These are phyloP conservation scores for Pyrenochaeta sp. DNA, from an alignment of 2,329 filamentous ascomycete species.

Conservation along the genomic window DNA sequence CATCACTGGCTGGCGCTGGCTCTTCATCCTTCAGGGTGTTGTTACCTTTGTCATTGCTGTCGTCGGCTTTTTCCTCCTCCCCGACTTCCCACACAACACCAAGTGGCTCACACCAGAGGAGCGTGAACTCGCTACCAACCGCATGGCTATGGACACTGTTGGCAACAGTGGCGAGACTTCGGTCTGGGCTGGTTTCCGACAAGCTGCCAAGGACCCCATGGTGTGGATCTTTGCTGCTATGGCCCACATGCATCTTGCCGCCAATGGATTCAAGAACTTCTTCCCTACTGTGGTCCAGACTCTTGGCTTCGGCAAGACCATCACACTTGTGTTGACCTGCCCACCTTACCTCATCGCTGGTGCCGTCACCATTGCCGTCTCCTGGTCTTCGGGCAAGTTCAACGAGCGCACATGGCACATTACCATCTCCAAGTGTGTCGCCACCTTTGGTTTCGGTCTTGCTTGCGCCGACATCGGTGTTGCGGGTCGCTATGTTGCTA, in stretches of 20 bases:
- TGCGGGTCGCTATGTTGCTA: conserved; percentile 43
- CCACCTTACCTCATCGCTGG: conserved; percentile 37
- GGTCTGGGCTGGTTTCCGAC: conserved; percentile 59
- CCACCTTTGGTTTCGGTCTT: conserved; percentile 51
- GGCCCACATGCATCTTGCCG: conserved; percentile 40
- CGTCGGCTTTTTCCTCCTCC: conserved; percentile 53
- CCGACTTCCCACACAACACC: conserved; percentile 49
- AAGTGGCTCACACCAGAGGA: conserved; percentile 58
- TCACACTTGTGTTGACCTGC: conserved; percentile 61
- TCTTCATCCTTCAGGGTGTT: conserved; percentile 41
- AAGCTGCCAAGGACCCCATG: conserved; percentile 61
- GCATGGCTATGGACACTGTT: conserved; percentile 59
- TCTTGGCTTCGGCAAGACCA: conserved; percentile 58
- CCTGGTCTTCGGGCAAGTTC: conserved; percentile 48
- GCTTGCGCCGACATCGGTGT: conserved; percentile 47
- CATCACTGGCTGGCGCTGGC: conserved; percentile 36
- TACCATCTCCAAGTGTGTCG: conserved; percentile 49
- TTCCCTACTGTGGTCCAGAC: conserved; percentile 60
- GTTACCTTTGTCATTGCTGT: conserved; percentile 46
- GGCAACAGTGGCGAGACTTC: conserved; percentile 56
- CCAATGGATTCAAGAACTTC: conserved; percentile 57
- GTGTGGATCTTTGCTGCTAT: conserved; percentile 50
- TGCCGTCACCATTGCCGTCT: conserved; percentile 42
- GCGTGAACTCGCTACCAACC: conserved; percentile 46
- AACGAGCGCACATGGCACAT: conserved; percentile 54